Percentiles rank a stretch among this genome's conserved stretches.
phyloP scores from a whole-genome alignment of 2,329 filamentous ascomycete species.

The Trichoderma harzianum region DNA sequence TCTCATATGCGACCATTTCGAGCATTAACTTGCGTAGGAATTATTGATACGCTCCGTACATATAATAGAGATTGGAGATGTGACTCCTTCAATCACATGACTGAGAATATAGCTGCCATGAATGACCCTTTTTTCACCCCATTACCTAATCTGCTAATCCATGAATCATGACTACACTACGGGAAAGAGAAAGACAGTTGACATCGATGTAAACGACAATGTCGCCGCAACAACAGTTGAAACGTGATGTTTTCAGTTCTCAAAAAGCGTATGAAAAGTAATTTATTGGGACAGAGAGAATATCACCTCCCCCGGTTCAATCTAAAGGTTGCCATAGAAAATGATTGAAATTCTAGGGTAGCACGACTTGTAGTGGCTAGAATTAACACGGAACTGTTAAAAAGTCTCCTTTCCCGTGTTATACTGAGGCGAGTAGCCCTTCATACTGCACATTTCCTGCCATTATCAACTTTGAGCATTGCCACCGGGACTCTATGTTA shows the following conservation, averaged over 20 bases:
- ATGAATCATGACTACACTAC: no score
- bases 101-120: no score
- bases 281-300: neutral
- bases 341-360: neutral
- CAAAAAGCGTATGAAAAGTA: neutral
- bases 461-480: neutral
- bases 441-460: neutral
- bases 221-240: neutral
- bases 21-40: neutral
- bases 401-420: neutral
- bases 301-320: neutral
- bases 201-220: neutral
- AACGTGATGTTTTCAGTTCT: neutral
- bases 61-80: no score
- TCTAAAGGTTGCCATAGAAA: neutral
- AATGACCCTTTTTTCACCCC: no score
- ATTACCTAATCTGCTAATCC: no score
- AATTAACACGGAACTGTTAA: neutral
- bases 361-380: neutral
- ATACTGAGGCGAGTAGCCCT: accelerated
- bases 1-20: neutral
- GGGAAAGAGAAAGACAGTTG: no score
- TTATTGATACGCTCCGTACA: no score
- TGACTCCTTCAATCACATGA: no score
- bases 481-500: neutral